A percentile compares a stretch with the other conserved stretches of the same genome.
Conservation (phyloP, 495 filamentous ascomycete genomes). For the Penicillium angulare region DNA sequence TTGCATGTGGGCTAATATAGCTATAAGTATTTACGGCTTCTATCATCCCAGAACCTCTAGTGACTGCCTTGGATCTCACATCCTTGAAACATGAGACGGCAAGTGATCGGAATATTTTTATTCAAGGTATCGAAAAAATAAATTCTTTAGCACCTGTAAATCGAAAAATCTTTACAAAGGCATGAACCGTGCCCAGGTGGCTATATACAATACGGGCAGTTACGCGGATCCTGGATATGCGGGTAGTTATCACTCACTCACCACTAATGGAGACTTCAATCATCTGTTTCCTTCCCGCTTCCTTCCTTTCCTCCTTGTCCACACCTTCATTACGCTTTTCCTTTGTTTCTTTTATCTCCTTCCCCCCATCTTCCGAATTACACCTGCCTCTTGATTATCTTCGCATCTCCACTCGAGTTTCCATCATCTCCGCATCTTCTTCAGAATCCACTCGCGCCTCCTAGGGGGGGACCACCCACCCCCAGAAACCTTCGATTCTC, state of each 20-base stretch:
- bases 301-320: conserved; percentile 18
- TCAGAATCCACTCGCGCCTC: conserved; percentile 18
- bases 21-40: too few species aligned
- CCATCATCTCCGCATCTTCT: conserved; percentile 1
- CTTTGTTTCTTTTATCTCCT: conserved; percentile 10
- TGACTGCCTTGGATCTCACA: too few species aligned
- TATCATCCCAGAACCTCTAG: too few species aligned
- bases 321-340: conserved; percentile 10
- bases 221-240: conserved; percentile 12
- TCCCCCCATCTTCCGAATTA: too few species aligned
- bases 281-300: conserved; percentile 17
- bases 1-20: too few species aligned
- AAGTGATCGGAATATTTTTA: too few species aligned
- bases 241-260: conserved; percentile 27
- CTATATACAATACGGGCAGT: neutral
- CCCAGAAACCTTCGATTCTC: conserved; percentile 9
- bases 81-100: too few species aligned
- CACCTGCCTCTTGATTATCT: conserved; percentile 5
- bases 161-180: neutral
- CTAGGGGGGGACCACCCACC: conserved; percentile 14
- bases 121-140: too few species aligned
- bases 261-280: conserved; percentile 5
- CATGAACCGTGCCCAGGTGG: too few species aligned
- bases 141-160: too few species aligned
- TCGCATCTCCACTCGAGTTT: neutral